Conservation (phyloP, 208 protist genomes). For the Vickermania spadyakhi region DNA sequence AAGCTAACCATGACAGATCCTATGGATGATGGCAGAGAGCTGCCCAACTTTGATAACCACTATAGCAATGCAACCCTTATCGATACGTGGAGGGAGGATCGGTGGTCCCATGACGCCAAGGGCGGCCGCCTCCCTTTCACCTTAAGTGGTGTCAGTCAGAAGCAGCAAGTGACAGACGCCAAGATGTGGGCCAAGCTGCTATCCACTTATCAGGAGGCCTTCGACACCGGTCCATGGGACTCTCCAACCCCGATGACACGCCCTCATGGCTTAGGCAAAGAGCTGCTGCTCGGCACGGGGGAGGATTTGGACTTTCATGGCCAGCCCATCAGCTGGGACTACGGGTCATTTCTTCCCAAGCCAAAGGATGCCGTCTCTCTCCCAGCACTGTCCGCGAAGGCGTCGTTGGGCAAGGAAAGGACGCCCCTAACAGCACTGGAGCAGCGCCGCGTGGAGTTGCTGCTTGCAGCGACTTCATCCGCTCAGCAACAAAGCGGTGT, state of each 20-base stretch:
- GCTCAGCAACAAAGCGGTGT: conserved; percentile 6
- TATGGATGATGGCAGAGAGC: conserved; percentile 6
- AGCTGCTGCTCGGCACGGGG: conserved; percentile 15
- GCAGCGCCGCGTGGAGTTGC: background rate
- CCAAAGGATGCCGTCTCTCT: background rate
- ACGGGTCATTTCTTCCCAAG: conserved; percentile 8
- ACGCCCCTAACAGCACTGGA: no score
- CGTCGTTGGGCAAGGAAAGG: no score
- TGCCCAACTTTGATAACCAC: conserved; percentile 46
- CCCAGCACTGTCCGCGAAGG: background rate
- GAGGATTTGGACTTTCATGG: background rate
- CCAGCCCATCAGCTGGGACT: conserved; percentile 10
- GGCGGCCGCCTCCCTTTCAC: conserved; percentile 14
- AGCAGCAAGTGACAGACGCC: background rate
- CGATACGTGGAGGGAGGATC: conserved; percentile 65
- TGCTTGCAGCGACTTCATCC: conserved; percentile 3
- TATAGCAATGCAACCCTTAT: conserved; percentile 52
- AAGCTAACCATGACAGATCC: no score
- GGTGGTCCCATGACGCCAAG: no score
- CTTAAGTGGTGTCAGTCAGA: conserved; percentile 8
- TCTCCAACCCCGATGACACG: conserved; percentile 15
- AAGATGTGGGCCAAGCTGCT: background rate
- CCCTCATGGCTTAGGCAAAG: conserved; percentile 13
- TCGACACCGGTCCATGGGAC: background rate
- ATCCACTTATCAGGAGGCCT: background rate